Evolutionary conservation across 441 rosid genomes (phyloP), one percentile per base, ranked within the genome.

Genomic region (Jatropha multifida): DNA sequence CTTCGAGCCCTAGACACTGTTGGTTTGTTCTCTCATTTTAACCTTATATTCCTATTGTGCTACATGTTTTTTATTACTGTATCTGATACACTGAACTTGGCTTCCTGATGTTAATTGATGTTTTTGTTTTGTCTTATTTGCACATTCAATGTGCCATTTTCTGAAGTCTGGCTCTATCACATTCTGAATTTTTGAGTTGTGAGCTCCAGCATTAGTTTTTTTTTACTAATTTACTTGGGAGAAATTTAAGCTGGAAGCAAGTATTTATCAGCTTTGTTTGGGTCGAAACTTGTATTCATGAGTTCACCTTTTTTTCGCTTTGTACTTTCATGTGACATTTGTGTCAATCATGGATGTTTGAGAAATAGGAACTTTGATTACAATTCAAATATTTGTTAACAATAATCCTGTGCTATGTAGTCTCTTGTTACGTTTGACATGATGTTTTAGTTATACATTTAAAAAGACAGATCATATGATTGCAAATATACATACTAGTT

Each of bases 1-100:
- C 99, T 96, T 71, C 93, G 98, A 76, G 99, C 98, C 73, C 98
- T 96, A 48, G 99, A 96, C 70, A 96, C 99, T 26, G 98, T 93
- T 78, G 99, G 98, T 95, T 78, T 76, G 95, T 88, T 77, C 65
- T 76, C 91, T 88, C 61, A 75, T 59, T 63, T 42, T 69, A 52
- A 23, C 69, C 79, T 68, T 56, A 11, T 74, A 72, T 10, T 48
- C 72, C 71, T 56, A 7, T 26, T 0, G 13, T 54, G 14, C 17
- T 15, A 13, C 38, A n/a, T 61, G 7, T 15, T 26, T 64, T 65
- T 13, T 65, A 23, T 66, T 55, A 41, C 23, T 18, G 14, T 2
- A 5, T 63, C 46, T 48, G 23, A 27, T 42, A 49, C 27, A 48
- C 49, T 40, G 61, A 64, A 51, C 7, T 37, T 37, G 69, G 52